Base-by-base conservation (phyloP, 2,329 filamentous ascomycete genomes). In the Alternaria dauci region DNA sequence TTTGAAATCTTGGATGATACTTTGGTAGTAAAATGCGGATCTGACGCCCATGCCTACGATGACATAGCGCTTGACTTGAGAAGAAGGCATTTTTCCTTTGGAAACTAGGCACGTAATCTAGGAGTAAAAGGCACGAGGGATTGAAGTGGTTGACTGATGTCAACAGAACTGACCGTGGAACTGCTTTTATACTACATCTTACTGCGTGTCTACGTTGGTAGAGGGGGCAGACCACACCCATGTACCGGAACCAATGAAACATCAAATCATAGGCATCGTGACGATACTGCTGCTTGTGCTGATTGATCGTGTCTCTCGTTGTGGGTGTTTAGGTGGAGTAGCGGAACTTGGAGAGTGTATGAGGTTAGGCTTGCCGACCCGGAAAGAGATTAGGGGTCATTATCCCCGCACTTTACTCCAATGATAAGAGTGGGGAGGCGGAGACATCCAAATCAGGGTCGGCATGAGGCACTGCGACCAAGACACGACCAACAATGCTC, bases 11-110 rank as follows among this genome's bases (percentile, higher is more conserved):
- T 76, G 78, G 11, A 82, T 83, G 58, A 88, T 87, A 43, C 85
- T 85, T 1, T 82, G 83, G 77, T 88, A 88, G 76, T 86, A 88
- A 80, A 88, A 87, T 56, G 81, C 82, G n/a, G 86, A 83, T 14
- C 86, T 83, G n/a, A 85, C 85, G 20, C 86, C 86, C 2, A 84
- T 85, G 70, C 86, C 86, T 12, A 88, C 81, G 32, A 87, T 76
- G 70, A 85, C 85, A 66, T 88, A 87, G 38, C 55, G 59, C 51
- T 72, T 72, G 46, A 57, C 25, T 12, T 52, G 46, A 20, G 54
- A 28, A 36, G 36, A 42, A 57, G 46, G 12, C 54, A 56, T 56
- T 14, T 4, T 34, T 23, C 5, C 3, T 36, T 7, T 14, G 32
- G 12, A 36, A 36, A 36, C 12, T 36, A 36, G 32, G 14, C 32